phyloP scores from a whole-genome alignment of 2,329 filamentous ascomycete species.

The Aspergillus hortae region DNA sequence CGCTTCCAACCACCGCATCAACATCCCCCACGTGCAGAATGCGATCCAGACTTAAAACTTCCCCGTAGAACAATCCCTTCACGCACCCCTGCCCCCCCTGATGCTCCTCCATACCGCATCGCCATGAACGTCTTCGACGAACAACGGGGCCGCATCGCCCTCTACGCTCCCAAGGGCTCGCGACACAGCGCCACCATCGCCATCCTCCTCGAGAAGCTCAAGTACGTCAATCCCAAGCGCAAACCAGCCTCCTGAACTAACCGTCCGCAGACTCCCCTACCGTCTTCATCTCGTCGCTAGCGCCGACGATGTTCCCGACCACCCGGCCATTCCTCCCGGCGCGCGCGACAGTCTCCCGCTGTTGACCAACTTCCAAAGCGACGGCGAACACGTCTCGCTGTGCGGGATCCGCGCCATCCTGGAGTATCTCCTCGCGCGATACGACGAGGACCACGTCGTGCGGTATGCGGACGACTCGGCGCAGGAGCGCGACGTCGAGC shows the following conservation, averaged over 20 bases:
- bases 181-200: slow-evolving; percentile 5
- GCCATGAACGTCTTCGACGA: slow-evolving; percentile 12
- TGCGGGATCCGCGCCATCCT: background rate
- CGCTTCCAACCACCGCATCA: background rate
- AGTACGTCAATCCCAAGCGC: background rate
- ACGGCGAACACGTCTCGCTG: background rate
- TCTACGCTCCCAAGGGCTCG: slow-evolving; percentile 1
- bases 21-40: background rate
- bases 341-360: slow-evolving; percentile 1
- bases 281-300: slow-evolving; percentile 1
- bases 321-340: background rate
- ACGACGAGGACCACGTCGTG: slow-evolving; percentile 1
- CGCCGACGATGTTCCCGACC: background rate
- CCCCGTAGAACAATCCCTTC: background rate
- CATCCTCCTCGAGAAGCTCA: slow-evolving; percentile 5
- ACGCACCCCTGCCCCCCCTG: background rate
- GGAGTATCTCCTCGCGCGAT: slow-evolving; percentile 4
- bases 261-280: background rate
- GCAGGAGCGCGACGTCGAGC: slow-evolving; percentile 1
- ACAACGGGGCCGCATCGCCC: slow-evolving; percentile 4
- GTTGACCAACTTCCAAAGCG: slow-evolving; percentile 2
- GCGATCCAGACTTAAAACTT: background rate
- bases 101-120: background rate
- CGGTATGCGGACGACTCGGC: slow-evolving; percentile 3
- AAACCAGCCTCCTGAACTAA: background rate